Percentiles rank a stretch among this genome's conserved stretches.
Evolutionary conservation across 768 basidiomycete species (phyloP).

Genomic region (Chiua virens): DNA sequence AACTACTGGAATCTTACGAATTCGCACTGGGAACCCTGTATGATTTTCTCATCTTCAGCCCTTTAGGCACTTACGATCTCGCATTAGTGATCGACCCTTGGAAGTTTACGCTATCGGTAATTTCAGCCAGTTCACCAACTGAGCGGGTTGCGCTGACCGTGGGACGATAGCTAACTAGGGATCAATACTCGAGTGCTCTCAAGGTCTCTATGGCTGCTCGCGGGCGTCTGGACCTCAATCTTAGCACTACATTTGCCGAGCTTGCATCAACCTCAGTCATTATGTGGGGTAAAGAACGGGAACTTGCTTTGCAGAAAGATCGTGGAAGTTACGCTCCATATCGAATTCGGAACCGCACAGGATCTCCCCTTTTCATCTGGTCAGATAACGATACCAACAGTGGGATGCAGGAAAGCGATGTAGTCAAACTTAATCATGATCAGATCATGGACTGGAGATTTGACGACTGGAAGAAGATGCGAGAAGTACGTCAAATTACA

Average conservation of each 20-base stretch:
- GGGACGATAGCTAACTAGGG: constrained; percentile 53
- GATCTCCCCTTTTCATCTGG: constrained; percentile 83
- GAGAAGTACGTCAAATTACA: constrained; percentile 62
- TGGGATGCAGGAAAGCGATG: constrained; percentile 46
- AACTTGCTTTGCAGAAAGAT: constrained; percentile 67
- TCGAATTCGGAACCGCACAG: constrained; percentile 87
- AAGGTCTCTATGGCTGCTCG: constrained; percentile 66
- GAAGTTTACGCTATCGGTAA: constrained; percentile 76
- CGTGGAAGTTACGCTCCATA: constrained; percentile 94
- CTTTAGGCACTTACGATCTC: constrained; percentile 2
- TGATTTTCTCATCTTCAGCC: constrained; percentile 25
- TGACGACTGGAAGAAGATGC: constrained; percentile 91
- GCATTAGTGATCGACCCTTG: constrained; percentile 89
- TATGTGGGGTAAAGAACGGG: constrained; percentile 73
- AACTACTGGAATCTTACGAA: constrained; percentile 97
- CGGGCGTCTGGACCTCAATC: constrained; percentile 86
- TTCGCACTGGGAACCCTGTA: constrained; percentile 97
- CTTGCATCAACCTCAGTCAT: constrained; percentile 72
- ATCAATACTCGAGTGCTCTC: constrained; percentile 49
- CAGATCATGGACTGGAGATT: constrained; percentile 92
- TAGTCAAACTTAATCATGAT: constrained; percentile 67
- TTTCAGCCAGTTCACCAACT: constrained; percentile 2
- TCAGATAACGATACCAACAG: constrained; percentile 66
- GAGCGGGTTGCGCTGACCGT: constrained; percentile 12
- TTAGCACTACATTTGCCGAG: constrained; percentile 89